Evolutionary conservation across 2,329 filamentous ascomycete species (phyloP), one percentile per base, ranked within the genome.

Genomic region (Pyrenochaeta sp.): DNA sequence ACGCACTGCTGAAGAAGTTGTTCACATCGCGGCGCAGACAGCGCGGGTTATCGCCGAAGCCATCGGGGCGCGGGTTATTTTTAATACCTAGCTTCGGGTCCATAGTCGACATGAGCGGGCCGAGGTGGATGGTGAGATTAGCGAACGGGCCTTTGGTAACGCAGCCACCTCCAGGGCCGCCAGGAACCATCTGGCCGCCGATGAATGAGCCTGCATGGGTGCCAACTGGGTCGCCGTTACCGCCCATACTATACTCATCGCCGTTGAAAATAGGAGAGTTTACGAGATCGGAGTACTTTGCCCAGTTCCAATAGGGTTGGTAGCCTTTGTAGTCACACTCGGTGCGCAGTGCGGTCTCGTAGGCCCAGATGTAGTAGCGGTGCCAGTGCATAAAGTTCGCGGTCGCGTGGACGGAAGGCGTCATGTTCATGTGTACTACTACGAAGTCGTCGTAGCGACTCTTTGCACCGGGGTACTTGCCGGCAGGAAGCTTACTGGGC

Each of bases 241-340:
- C 82, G 27, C 81, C 66, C 68, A 76, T 72, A 50, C 79, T 77
- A 62, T 79, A 83, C 40, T 80, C 81, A 62, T 81, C 82, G 49
- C 85, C 85, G 65, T 85, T 83, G 67, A 88, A 88, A 54, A 88
- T 74, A 32, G 84, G 82, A 0, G 83, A 84, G 57, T 79, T 76
- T 59, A 71, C 55, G 2, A 74, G 58, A 40, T 86, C 81, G 1
- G 78, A 67, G 69, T 81, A 81, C 49, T 80, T 79, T 9, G 79
- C 80, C 82, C 84, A 86, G 72, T 86, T 82, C 78, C 82, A 83
- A 73, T 84, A 85, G 5, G 80, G 80, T 48, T 79, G 75, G 54
- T 73, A 72, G 50, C 77, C 79, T 13, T 66, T 74, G 64, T 79
- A 81, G 54, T 73, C 73, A 56, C 80, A 82, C 59, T 81, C 79